Evolutionary conservation across 2,329 filamentous ascomycete species (phyloP), one percentile per base, ranked within the genome.

Genomic region (Truncatella angustata): DNA sequence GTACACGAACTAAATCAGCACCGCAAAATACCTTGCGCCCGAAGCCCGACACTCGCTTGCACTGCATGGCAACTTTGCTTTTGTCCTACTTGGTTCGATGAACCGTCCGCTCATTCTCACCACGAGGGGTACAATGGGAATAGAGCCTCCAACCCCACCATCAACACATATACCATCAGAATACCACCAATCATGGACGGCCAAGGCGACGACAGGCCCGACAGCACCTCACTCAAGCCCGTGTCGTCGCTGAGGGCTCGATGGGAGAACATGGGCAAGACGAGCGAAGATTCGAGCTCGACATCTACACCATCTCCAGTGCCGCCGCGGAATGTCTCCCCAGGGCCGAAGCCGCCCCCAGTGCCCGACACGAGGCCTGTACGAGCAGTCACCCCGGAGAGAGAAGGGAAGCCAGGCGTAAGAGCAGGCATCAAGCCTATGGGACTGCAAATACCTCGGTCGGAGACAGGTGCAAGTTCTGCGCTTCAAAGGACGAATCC

Each of bases 211-310:
- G 76, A 89, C 61, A 86, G 82, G 70, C 84, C 84, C 53, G 89
- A 92, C 77, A 87, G 80, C 73, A 87, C 87, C 54, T 91, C 89
- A 57, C 85, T 92, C 62, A 90, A 86, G 74, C 88, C 90, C 23
- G 89, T 94, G 47, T 94, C 90, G 48, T 92, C 89, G 48, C 76
- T 94, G 55, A 81, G 86, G 56, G 90, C 88, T 57, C 86, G 88
- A 62, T 94, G 93, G 68, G 90, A 94, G 75, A 90, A 87, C 65
- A 84, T 93, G 74, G 76, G 80, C 58, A 81, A 77, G 65, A 57
- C 68, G 50, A 73, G 73, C 51, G 68, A 74, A 54, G 68, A 62
- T 60, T 63, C 60, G 42, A 56, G 62, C 23, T 54, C 65, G 23
- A 53, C 57, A 2, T 56, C 64, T 54, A 28, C 60, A 65, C 63